A percentile compares a stretch with the other conserved stretches of the same genome.
Evolutionary conservation across 2,329 filamentous ascomycete species (phyloP).

Genomic region (Chaetoscypha palmicola): DNA sequence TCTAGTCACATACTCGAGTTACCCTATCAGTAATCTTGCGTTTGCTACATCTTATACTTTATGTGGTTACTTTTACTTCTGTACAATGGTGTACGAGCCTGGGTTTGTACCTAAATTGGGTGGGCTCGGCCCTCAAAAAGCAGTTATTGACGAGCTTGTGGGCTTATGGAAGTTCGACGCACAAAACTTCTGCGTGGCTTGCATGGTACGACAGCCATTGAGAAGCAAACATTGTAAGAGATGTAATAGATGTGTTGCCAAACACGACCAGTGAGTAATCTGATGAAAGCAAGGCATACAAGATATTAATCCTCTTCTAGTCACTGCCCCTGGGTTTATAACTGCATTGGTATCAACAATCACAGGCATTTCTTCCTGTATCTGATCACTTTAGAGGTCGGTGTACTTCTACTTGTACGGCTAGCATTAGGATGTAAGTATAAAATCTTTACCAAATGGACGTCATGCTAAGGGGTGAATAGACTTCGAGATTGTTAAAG

Average conservation of each 20-base stretch:
- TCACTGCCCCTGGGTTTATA: slow-evolving; percentile 97
- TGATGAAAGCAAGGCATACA: neutral
- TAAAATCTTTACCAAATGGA: neutral
- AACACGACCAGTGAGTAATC: slow-evolving; percentile 82
- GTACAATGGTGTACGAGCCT: slow-evolving; percentile 81
- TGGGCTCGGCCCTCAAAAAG: slow-evolving; percentile 83
- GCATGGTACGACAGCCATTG: slow-evolving; percentile 88
- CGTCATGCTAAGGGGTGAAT: slow-evolving; percentile 25
- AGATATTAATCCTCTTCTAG: slow-evolving; percentile 39
- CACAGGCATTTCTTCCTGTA: slow-evolving; percentile 94
- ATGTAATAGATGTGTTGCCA: slow-evolving; percentile 87
- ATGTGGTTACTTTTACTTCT: slow-evolving; percentile 79
- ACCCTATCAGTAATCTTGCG: slow-evolving; percentile 69
- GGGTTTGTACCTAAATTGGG: slow-evolving; percentile 88
- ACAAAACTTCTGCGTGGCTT: slow-evolving; percentile 84
- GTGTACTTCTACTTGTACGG: slow-evolving; percentile 65
- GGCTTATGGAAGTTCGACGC: slow-evolving; percentile 86
- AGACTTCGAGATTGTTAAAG: slow-evolving; percentile 58
- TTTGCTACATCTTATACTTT: slow-evolving; percentile 60
- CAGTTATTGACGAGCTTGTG: slow-evolving; percentile 81
- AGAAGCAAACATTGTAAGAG: slow-evolving; percentile 93
- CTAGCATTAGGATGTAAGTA: slow-evolving; percentile 65
- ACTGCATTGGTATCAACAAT: slow-evolving; percentile 93
- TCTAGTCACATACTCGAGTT: slow-evolving; percentile 54
- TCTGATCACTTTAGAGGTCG: slow-evolving; percentile 67